These are phyloP conservation scores for Pterocarpus santalinus DNA, from an alignment of 306 rosid species.

Conservation along the genomic window DNA sequence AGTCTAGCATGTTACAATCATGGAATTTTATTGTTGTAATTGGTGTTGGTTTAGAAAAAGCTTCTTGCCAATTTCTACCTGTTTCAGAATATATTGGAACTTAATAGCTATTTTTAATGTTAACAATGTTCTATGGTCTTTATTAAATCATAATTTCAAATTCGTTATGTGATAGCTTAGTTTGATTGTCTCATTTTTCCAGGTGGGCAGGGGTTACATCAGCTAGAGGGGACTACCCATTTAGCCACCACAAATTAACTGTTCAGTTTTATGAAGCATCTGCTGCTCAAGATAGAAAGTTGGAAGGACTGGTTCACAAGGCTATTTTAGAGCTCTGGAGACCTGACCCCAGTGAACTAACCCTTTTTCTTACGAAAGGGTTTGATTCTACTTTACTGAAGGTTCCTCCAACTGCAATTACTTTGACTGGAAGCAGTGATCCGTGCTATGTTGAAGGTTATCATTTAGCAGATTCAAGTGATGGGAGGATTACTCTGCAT, in stretches of 20 bases:
- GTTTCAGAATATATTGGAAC: slow-evolving; percentile 8
- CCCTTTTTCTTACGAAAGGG: slow-evolving; percentile 91
- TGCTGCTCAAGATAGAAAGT: slow-evolving; percentile 98
- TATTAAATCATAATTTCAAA: slow-evolving; percentile 37
- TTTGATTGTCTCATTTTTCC: slow-evolving; percentile 41
- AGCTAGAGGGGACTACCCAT: slow-evolving; percentile 99
- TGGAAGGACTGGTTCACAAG: slow-evolving; percentile 98
- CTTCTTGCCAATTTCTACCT: slow-evolving; percentile 28
- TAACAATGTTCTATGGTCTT: slow-evolving; percentile 1
- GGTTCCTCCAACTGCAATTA: slow-evolving; percentile 95
- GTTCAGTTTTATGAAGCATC: slow-evolving; percentile 97
- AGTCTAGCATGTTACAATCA: neutral
- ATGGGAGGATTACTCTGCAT: slow-evolving; percentile 92
- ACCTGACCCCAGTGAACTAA: slow-evolving; percentile 94
- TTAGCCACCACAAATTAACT: slow-evolving; percentile 99
- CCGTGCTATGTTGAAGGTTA: slow-evolving; percentile 98
- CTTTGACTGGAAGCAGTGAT: slow-evolving; percentile 98
- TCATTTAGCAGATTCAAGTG: slow-evolving; percentile 93
- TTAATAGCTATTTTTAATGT: slow-evolving; percentile 30
- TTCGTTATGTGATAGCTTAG: slow-evolving; percentile 2
- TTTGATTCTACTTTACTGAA: slow-evolving; percentile 88
- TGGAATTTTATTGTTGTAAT: neutral
- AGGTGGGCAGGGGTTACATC: slow-evolving; percentile 97
- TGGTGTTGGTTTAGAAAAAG: slow-evolving; percentile 23
- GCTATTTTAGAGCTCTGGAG: slow-evolving; percentile 99